Base-by-base conservation (phyloP, 768 basidiomycete genomes). In the Phanerodontia chrysosporium region DNA sequence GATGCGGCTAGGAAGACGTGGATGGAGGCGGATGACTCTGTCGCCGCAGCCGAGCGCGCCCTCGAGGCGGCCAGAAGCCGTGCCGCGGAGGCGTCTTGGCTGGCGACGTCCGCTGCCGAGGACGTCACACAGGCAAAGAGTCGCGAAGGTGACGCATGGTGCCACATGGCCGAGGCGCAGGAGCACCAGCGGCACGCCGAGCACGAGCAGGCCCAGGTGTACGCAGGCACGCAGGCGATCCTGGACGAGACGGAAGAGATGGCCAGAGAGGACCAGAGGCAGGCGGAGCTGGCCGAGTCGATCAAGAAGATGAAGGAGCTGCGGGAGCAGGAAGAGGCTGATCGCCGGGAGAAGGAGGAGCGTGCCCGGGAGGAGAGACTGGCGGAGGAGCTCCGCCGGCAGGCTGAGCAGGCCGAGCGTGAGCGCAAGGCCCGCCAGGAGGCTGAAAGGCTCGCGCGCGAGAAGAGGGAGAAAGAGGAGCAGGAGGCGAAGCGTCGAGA, bases 301-400 rank as follows among this genome's bases (percentile, higher is more conserved):
- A 56, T 56, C 21, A 8, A 44, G 16, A 45, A 24, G 27, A 45
- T 56, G 55, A 28, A 46, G 44, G 55, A 56, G 44, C 5, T 56
- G 44, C 39, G 29, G 22, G 28, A 45, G 44, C 13, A 10, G 18
- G 55, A 56, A 28, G 32, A 56, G 28, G 42, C 42, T 9, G 49
- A 51, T 29, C 46, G 46, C 3, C 22, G 46, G 18, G 44, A 30
- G 55, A 44, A 46, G 25, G 55, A 55, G 27, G 18, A 55, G 25
- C 30, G 22, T 27, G 32, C 27, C 28, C 8, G 32, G 24, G 4
- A 24, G 30, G 51, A 53, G 12, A 46, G n/a, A 18, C 7, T 7
- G 10, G 25, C n/a, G 4, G n/a, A n/a, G 36, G 54, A 53, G 51
- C 29, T 21, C 7, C 16, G 27, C 10, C 6, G 9, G 29, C 12